A percentile compares a stretch with the other conserved stretches of the same genome.
These are phyloP conservation scores for Puccinia horiana DNA, from an alignment of 1,284 basidiomycete genomes.

Conservation along the genomic window DNA sequence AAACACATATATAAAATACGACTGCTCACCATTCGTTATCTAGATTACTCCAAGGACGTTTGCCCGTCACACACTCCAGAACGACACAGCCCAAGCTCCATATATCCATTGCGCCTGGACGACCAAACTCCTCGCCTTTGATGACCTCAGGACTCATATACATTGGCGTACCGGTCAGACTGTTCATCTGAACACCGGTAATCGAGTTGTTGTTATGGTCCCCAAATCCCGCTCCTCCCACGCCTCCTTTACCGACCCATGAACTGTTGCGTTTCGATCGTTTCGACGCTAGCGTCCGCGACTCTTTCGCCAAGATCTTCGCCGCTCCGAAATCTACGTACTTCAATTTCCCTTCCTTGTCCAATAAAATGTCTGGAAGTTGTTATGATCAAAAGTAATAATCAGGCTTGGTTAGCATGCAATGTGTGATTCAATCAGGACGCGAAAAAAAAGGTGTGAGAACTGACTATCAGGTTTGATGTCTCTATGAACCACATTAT, in stretches of 20 bases:
- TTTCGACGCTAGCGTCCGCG: constrained; percentile 72
- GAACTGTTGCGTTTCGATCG: constrained; percentile 59
- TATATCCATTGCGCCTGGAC: constrained; percentile 95
- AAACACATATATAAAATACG: too few species aligned
- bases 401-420: neutral
- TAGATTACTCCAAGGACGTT: constrained; percentile 95
- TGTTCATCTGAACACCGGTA: constrained; percentile 60
- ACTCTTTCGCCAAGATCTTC: constrained; percentile 92
- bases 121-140: constrained; percentile 69
- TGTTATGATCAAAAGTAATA: neutral
- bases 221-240: constrained; percentile 53
- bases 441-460: constrained; percentile 31
- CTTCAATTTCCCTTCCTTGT: constrained; percentile 88
- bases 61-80: constrained; percentile 91
- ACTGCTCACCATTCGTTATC: constrained; percentile 99
- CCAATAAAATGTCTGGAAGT: constrained; percentile 81
- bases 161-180: constrained; percentile 94
- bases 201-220: constrained; percentile 11
- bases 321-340: constrained; percentile 98
- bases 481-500: constrained; percentile 91
- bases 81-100: constrained; percentile 97
- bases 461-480: constrained; percentile 98
- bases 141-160: constrained; percentile 99
- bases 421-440: neutral
- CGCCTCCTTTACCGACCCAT: constrained; percentile 51